A percentile compares a stretch with the other conserved stretches of the same genome.
Evolutionary conservation across 2,329 filamentous ascomycete genomes (phyloP).

Genomic region (Ambrosiella xylebori): DNA sequence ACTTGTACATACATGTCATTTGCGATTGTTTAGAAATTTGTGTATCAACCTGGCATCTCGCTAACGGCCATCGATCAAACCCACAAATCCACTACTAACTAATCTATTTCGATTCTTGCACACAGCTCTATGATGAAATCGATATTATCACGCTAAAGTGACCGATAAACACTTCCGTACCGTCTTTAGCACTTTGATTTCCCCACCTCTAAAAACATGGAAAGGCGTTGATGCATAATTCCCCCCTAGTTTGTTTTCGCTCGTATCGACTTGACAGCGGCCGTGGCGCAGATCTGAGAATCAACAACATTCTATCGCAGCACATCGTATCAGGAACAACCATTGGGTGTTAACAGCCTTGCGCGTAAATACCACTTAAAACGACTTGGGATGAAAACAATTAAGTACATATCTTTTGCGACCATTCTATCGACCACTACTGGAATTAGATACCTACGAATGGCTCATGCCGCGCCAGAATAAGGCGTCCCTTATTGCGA

Average conservation of each 20-base stretch:
- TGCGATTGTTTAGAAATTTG: background rate
- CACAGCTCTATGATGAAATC: too few relatives aligned
- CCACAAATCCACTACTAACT: too few relatives aligned
- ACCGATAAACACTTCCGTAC: too few relatives aligned
- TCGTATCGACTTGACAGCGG: background rate
- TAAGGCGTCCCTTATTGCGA: background rate
- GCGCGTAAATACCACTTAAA: background rate
- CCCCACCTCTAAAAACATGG: too few relatives aligned
- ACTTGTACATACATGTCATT: background rate
- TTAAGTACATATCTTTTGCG: background rate
- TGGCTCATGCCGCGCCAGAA: background rate
- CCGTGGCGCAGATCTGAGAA: background rate
- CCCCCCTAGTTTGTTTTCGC: background rate
- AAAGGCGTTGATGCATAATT: background rate
- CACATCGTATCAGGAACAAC: background rate
- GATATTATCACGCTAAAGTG: too few relatives aligned
- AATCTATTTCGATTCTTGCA: too few relatives aligned
- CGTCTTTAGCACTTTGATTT: too few relatives aligned
- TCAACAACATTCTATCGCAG: background rate
- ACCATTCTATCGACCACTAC: background rate
- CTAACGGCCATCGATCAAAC: background rate
- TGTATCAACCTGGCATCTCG: background rate
- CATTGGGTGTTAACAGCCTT: background rate
- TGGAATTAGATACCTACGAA: background rate
- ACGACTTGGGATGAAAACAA: background rate